phyloP scores from a whole-genome alignment of 495 filamentous ascomycete species.

The Tuber indicum region DNA sequence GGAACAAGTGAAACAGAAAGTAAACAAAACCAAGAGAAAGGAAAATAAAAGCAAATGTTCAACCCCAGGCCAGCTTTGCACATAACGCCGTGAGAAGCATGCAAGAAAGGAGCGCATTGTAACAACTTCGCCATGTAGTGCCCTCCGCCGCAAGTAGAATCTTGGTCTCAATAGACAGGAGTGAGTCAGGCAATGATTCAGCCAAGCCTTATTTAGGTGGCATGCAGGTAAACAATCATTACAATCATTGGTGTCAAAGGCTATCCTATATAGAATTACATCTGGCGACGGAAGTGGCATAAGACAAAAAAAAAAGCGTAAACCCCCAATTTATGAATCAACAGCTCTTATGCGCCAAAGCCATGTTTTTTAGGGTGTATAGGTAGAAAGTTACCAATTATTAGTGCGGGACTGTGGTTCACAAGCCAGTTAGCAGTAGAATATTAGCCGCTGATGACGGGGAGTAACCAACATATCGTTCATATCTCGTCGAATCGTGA shows the following conservation, averaged over 20 bases:
- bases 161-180: slow-evolving; percentile 33
- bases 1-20: slow-evolving; percentile 22
- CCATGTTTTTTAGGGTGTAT: slow-evolving; percentile 49
- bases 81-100: slow-evolving; percentile 38
- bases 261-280: slow-evolving; percentile 35
- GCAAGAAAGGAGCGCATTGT: slow-evolving; percentile 32
- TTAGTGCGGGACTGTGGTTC: slow-evolving; percentile 68
- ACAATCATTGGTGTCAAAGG: slow-evolving; percentile 32
- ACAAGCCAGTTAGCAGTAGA: slow-evolving; percentile 14
- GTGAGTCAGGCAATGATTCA: slow-evolving; percentile 27
- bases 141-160: slow-evolving; percentile 28
- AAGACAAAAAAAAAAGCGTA: slow-evolving; percentile 32
- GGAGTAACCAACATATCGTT: slow-evolving; percentile 79
- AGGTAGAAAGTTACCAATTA: slow-evolving; percentile 94
- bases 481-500: slow-evolving; percentile 86
- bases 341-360: slow-evolving; percentile 14
- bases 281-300: slow-evolving; percentile 31
- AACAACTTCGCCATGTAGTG: slow-evolving; percentile 24
- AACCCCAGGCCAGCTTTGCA: slow-evolving; percentile 35
- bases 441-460: slow-evolving; percentile 3
- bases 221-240: slow-evolving; percentile 23
- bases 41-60: slow-evolving; percentile 32
- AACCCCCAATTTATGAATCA: slow-evolving; percentile 18
- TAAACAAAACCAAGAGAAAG: slow-evolving; percentile 24
- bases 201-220: slow-evolving; percentile 15